Evolutionary conservation across 305 asterid species (phyloP).

Genomic region (Solanum aculeatissimum): DNA sequence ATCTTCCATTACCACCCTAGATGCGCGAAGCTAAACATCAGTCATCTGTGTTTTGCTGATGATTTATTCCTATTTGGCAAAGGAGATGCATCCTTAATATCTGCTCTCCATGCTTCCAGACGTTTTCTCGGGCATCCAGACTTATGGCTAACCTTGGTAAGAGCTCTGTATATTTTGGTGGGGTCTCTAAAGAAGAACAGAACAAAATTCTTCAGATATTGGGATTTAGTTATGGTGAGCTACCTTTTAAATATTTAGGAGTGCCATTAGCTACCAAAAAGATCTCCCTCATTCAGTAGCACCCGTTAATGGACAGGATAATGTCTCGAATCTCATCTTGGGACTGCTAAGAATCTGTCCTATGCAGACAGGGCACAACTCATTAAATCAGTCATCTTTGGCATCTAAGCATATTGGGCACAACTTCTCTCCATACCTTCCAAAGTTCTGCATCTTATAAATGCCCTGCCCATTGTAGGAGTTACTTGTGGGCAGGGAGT

Average conservation of each 20-base stretch:
- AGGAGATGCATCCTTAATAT: not conserved
- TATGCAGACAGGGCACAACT: too few species aligned
- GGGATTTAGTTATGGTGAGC: not conserved
- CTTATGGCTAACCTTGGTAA: not conserved
- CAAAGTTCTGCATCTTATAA: not conserved
- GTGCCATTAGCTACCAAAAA: not conserved
- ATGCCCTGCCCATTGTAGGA: not conserved
- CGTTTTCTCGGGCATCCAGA: not conserved
- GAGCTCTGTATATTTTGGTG: not conserved
- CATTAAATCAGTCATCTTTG: too few species aligned
- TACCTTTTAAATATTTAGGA: not conserved
- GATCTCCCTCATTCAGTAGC: not conserved
- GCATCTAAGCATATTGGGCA: too few species aligned
- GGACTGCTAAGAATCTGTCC: not conserved
- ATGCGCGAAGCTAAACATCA: not conserved
- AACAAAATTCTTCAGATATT: not conserved
- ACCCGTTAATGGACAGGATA: not conserved
- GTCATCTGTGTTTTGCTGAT: not conserved
- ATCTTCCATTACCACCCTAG: not conserved
- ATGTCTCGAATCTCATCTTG: not conserved
- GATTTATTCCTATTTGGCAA: not conserved
- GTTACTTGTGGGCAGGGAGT: not conserved
- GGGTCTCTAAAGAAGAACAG: not conserved
- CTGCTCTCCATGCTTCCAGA: not conserved
- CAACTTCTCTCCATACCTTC: not conserved